Evolutionary conservation across 257 asterid genomes (phyloP).

Genomic region (Leptodermis oblonga): DNA sequence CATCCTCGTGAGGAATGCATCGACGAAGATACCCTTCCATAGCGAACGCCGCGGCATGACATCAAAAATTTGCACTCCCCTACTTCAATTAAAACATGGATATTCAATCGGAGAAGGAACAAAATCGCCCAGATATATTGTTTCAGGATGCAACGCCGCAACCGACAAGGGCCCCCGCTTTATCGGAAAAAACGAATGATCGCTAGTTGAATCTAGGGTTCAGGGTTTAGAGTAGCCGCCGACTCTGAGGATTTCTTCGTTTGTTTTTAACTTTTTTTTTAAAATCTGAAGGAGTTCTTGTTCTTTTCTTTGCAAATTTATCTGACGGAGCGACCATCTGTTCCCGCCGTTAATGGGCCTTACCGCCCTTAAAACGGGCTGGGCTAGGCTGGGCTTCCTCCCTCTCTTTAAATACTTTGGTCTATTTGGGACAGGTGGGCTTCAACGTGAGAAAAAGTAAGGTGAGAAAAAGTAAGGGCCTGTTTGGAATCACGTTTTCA

Average conservation of each 20-base stretch:
- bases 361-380: neutral
- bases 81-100: neutral
- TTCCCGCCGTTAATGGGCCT: neutral
- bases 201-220: neutral
- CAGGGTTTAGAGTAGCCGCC: neutral
- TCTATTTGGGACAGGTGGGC: neutral
- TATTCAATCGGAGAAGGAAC: neutral
- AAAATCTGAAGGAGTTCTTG: too few species aligned
- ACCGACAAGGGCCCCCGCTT: neutral
- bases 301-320: too few species aligned
- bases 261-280: too few species aligned
- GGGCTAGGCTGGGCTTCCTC: neutral
- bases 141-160: neutral
- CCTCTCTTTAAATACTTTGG: neutral
- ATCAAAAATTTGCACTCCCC: neutral
- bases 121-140: neutral
- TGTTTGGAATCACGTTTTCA: too few species aligned
- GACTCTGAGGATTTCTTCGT: neutral
- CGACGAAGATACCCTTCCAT: conserved; percentile 6
- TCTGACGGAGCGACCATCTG: too few species aligned
- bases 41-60: conserved; percentile 11
- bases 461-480: too few species aligned
- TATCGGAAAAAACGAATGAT: neutral
- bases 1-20: conserved; percentile 10
- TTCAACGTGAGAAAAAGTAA: too few species aligned